Percentiles rank a stretch among this genome's conserved stretches.
These are phyloP conservation scores for Myotisia sp. DNA, from an alignment of 2,329 filamentous ascomycete species.

Conservation along the genomic window DNA sequence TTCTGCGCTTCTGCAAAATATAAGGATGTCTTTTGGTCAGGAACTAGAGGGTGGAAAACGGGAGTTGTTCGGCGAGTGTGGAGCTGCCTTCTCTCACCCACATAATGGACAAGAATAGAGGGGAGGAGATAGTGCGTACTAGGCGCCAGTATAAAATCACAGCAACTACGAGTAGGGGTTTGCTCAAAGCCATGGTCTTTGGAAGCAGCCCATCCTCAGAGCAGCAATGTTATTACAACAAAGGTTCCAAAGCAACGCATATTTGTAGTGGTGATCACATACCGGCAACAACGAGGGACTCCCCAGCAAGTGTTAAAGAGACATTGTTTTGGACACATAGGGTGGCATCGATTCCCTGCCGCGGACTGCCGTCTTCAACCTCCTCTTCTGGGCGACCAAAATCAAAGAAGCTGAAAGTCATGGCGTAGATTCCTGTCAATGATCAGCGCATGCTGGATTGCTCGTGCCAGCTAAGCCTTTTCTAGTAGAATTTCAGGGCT, in stretches of 20 bases:
- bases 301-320: conserved; percentile 45
- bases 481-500: too few species aligned
- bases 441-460: too few species aligned
- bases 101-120: neutral
- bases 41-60: conserved; percentile 1
- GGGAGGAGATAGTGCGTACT: conserved; percentile 1
- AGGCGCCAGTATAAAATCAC: conserved; percentile 20
- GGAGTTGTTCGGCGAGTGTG: too few species aligned
- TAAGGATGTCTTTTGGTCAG: conserved; percentile 1
- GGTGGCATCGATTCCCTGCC: conserved; percentile 20
- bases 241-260: neutral
- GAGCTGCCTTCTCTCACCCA: neutral
- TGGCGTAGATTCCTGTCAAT: conserved; percentile 2
- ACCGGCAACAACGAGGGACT: conserved; percentile 48
- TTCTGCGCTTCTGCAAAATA: conserved; percentile 1
- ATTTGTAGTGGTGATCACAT: too few species aligned
- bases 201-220: too few species aligned
- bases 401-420: conserved; percentile 2
- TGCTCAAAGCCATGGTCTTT: conserved; percentile 42
- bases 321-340: conserved; percentile 44
- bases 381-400: neutral
- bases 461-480: too few species aligned
- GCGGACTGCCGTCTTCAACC: neutral
- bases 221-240: conserved; percentile 1
- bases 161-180: conserved; percentile 39